Evolutionary conservation across 805 yeast species (phyloP), one percentile per base, ranked within the genome.

Genomic region (Saccharomycopsis amapae): DNA sequence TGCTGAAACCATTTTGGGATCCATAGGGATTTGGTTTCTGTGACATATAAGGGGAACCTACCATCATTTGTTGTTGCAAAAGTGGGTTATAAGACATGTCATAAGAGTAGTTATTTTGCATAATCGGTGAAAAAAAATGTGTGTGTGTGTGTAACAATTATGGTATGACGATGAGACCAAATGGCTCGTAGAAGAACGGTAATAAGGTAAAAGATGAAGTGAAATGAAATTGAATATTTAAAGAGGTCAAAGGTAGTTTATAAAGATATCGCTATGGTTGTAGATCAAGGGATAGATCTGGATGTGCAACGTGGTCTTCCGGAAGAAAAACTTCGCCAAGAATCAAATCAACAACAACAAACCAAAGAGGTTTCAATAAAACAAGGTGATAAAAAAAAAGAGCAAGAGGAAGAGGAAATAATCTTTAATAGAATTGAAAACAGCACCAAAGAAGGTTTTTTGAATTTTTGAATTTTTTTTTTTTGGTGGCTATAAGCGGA

Each of bases 81-180:
- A 48, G 39, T 20, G 52, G 49, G 18, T 48, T 48, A 46, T 44
- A 48, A n/a, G 52, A 42, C 52, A 48, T 48, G 22, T 44, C 44
- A 33, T 33, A 48, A 22, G 42, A 42, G 36, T 25, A 47, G 19
- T 26, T 25, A 32, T 32, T 41, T 41, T 40, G 45, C 45, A 46
- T 41, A n/a, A n/a, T n/a, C n/a, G n/a, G 38, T 18, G 30, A 9
- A 10, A n/a, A 38, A 24, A 23, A 20, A 25, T 6, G n/a, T n/a
- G n/a, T n/a, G n/a, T n/a, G n/a, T n/a, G n/a, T n/a, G n/a, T n/a
- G n/a, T n/a, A n/a, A n/a, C n/a, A n/a, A n/a, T n/a, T n/a, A n/a
- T n/a, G n/a, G n/a, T n/a, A n/a, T n/a, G n/a, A n/a, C n/a, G n/a
- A n/a, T n/a, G n/a, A n/a, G n/a, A n/a, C n/a, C n/a, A n/a, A n/a